Base-by-base conservation (phyloP, 2,329 filamentous ascomycete species). In the Fusarium virguliforme region DNA sequence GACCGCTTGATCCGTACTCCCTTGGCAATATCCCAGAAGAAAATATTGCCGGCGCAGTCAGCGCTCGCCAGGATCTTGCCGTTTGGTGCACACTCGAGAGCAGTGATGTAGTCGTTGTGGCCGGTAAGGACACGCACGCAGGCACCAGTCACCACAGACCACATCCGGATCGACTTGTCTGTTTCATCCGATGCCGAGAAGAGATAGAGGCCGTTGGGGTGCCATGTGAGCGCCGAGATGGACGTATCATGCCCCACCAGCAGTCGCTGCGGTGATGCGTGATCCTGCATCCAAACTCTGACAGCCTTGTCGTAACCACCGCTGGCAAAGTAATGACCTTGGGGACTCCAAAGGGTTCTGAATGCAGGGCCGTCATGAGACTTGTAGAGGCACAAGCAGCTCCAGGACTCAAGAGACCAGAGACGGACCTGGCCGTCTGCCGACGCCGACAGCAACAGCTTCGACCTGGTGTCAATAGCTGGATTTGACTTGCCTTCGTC, bases 121-220 rank as follows among this genome's bases (percentile, higher is more conserved):
- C 96, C 96, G 0, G 93, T 94, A 78, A 98, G 97, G 76, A 98
- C 90, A 28, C 96, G 92, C 6, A 98, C 93, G 37, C 94, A 94
- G 68, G 91, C 91, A 30, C 96, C 96, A 8, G 92, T 95, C 10
- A 90, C 88, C n/a, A 98, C 89, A 9, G 94, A 91, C 96, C 96
- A 99, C 95, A 99, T 98, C 32, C 96, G 91, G 35, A 98, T 93
- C 0, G 94, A 96, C 80, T 95, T 95, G 81, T 99, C 90, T 7
- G 86, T 88, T 77, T 91, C 95, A 72, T 93, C 93, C 12, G 94
- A 97, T 4, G 93, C 94, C 0, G 96, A 98, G 81, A 99, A 98
- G 48, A 98, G 85, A 75, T 98, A 99, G 6, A 92, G 90, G 18
- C 94, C 94, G 78, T 99, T 99, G 0, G 95, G 94, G 76, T 99